Percentiles rank a stretch among this genome's conserved stretches.
Evolutionary conservation across 257 asterid genomes (phyloP).

Genomic region (Hygrophila difformis): DNA sequence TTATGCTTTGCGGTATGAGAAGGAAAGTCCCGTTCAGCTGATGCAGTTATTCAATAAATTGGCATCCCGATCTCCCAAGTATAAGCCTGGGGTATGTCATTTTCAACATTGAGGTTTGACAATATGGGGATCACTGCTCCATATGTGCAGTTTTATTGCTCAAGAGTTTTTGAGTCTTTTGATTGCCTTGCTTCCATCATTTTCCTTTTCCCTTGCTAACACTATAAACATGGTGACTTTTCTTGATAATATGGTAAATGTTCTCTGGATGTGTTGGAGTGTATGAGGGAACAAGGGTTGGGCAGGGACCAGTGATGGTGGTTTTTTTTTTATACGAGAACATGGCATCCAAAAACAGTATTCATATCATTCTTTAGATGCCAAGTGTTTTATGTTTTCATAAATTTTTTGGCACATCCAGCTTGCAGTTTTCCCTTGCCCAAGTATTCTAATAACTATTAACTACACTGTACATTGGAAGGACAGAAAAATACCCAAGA

Average conservation of each 20-base stretch:
- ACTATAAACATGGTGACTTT: neutral
- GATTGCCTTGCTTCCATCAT: conserved; percentile 8
- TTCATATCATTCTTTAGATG: neutral
- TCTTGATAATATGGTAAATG: conserved; percentile 1
- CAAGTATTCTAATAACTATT: too few species aligned
- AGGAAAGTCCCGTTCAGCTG: conserved; percentile 93
- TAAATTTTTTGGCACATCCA: too few species aligned
- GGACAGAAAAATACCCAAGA: neutral
- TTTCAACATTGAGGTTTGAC: conserved; percentile 1
- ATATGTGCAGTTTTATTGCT: conserved; percentile 4
- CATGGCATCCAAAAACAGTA: neutral
- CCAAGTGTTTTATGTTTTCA: neutral
- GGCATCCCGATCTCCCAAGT: conserved; percentile 90
- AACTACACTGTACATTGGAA: too few species aligned
- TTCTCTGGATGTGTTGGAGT: too few species aligned
- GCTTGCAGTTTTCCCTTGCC: too few species aligned
- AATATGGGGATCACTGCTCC: conserved; percentile 13
- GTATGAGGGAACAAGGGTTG: neutral
- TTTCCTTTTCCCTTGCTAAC: conserved; percentile 6
- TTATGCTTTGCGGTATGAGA: conserved; percentile 94
- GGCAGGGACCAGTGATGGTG: neutral
- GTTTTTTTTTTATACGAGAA: neutral
- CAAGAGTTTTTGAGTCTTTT: neutral
- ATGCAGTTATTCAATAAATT: conserved; percentile 94
- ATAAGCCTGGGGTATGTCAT: conserved; percentile 84